A percentile compares a stretch with the other conserved stretches of the same genome.
Conservation (phyloP, 2,329 filamentous ascomycete species). For the Botryotinia convoluta region DNA sequence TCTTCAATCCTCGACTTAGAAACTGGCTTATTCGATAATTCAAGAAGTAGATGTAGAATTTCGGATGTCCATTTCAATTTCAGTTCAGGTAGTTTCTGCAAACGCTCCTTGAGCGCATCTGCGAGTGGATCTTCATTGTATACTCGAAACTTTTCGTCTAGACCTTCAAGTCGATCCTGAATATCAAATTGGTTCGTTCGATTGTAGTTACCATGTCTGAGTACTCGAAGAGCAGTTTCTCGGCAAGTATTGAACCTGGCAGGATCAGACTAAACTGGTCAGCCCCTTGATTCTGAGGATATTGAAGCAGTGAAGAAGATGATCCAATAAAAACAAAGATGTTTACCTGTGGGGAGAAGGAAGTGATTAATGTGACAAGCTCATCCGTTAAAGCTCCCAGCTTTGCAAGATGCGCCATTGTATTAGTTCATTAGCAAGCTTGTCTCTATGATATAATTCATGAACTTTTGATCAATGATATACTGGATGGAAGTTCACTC, state of each 20-base stretch:
- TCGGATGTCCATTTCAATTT: constrained; percentile 73
- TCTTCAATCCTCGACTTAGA: constrained; percentile 64
- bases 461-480: not conserved
- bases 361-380: constrained; percentile 63
- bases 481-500: not conserved
- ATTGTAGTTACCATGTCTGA: constrained; percentile 56
- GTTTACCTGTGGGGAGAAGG: constrained; percentile 52
- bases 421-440: not conserved
- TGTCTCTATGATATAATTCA: not conserved
- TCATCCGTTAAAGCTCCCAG: constrained; percentile 66
- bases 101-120: constrained; percentile 59
- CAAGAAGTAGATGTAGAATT: constrained; percentile 71
- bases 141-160: constrained; percentile 84
- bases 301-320: not conserved
- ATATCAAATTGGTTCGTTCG: constrained; percentile 77
- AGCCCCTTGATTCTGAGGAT: not conserved
- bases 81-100: constrained; percentile 55
- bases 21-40: constrained; percentile 77
- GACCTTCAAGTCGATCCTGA: constrained; percentile 59
- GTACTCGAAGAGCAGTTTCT: constrained; percentile 50
- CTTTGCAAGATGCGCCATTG: constrained; percentile 69
- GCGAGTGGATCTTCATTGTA: constrained; percentile 77
- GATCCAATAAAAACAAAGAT: constrained; percentile 17
- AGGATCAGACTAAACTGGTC: constrained; percentile 33
- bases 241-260: constrained; percentile 45